Evolutionary conservation across 139 green algal genomes (phyloP), one percentile per base, ranked within the genome.

Genomic region (Chlorella vulgaris): DNA sequence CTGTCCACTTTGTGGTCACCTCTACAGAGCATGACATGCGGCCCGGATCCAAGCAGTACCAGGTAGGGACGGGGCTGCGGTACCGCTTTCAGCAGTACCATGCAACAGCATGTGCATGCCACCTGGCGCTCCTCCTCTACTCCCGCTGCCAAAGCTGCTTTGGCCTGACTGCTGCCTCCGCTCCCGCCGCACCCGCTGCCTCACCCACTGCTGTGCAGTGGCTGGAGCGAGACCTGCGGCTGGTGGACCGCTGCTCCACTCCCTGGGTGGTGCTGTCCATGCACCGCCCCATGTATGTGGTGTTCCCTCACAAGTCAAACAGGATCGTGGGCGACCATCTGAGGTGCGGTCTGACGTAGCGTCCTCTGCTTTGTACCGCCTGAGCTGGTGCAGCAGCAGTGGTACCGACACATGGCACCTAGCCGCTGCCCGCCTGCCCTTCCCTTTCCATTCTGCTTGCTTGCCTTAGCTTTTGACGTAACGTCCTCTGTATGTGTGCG

Each of bases 241-340:
- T n/a, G 7, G 92, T 95, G 50, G 91, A 97, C 83, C 86, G 93
- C 33, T 93, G 89, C 70, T 0, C 5, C 2, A 96, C 92, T 2
- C 93, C 93, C 26, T 97, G 93, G 93, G 50, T 96, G 66, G 70
- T 95, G 28, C 77, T 84, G 40, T 81, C 35, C 18, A 75, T 94
- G 68, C 93, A 97, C 83, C 86, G 93, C 15, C 93, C 93, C n/a
- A 87, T 95, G 84, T 96, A 96, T 62, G 91, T 96, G 29, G 87
- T 94, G 7, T 93, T 89, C 81, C 93, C 93, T 0, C 93, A 96
- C 88, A 91, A 95, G 76, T 83, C 78, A 81, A 96, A 95, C 86
- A 81, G 90, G 21, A 53, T 91, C 2, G 88, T 95, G 38, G 85
- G 85, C 13, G 85, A 93, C n/a, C 89, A 94, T 78, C 73, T 96